Evolutionary conservation across 768 basidiomycete genomes (phyloP), one percentile per base, ranked within the genome.

Genomic region (Hygrophorus pudorinus): DNA sequence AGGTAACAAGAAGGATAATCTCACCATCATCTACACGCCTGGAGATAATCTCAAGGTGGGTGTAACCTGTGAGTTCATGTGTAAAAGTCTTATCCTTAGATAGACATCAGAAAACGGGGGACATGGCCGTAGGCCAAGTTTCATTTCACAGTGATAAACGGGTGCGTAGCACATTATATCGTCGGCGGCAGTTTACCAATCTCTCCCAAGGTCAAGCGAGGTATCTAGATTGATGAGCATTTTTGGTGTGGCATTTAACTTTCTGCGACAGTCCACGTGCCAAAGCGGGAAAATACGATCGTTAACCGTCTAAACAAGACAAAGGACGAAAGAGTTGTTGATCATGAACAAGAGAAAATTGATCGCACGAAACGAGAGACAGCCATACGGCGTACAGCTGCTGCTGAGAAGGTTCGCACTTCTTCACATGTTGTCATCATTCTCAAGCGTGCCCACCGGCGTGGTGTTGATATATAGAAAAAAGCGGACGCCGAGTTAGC

Each of bases 51-150:
- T 99, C 46, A 92, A 94, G 79, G 90, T 90, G 40, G 12, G 65
- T 51, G 20, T 24, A 16, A 9, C 44, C 12, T 28, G 27, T 28
- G 5, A 2, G 27, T 11, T 41, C 18, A 34, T 16, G 27, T 10
- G 17, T 28, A 28, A 18, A 39, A 9, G 34, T 17, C n/a, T n/a
- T n/a, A 17, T 17, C 41, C 28, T 40, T 31, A 40, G 8, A 12
- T n/a, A 24, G 39, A 38, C 2, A 14, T 36, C 12, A 93, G 88
- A 99, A 99, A 89, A 83, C 86, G 5, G 94, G 94, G 2, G 91
- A 94, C 57, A 97, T 96, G 91, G 92, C 89, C 2, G 82, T 94
- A 2, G 96, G 96, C 0, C 85, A 92, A 56, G 96, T 99, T 0
- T 86, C 90, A 0, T 98, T 99, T 60, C 87, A 97, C 52, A 85